These are phyloP conservation scores for Fusarium foetens DNA, from an alignment of 2,329 filamentous ascomycete genomes.

Conservation along the genomic window DNA sequence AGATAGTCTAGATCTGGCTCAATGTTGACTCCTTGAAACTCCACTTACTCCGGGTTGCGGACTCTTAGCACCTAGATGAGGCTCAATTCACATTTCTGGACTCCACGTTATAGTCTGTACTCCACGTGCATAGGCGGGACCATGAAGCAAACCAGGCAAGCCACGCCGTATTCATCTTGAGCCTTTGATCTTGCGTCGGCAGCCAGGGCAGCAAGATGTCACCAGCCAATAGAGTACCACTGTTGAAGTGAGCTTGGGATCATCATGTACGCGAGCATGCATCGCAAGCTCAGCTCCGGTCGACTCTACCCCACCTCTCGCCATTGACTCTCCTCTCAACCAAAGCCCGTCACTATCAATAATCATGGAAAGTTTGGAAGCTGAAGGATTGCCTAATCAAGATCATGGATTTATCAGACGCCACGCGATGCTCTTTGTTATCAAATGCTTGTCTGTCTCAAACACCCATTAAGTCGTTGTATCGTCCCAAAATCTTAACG, in stretches of 20 bases:
- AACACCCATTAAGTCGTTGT: slow-evolving; percentile 20
- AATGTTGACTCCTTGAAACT: slow-evolving; percentile 8
- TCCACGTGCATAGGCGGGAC: slow-evolving; percentile 6
- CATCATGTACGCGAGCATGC: background rate
- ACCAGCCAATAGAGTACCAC: slow-evolving; percentile 1
- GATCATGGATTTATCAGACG: slow-evolving; percentile 35
- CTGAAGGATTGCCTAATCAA: slow-evolving; percentile 18
- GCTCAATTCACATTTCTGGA: slow-evolving; percentile 12
- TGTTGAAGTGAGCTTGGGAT: background rate
- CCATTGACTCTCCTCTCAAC: background rate
- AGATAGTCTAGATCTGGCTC: slow-evolving; percentile 10
- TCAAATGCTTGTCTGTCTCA: slow-evolving; percentile 24
- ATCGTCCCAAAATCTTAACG: slow-evolving; percentile 13
- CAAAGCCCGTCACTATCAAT: background rate
- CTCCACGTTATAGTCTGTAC: slow-evolving; percentile 4
- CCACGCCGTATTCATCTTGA: background rate
- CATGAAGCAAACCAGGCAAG: background rate
- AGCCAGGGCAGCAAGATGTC: background rate
- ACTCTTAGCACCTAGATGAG: slow-evolving; percentile 15
- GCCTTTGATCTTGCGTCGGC: background rate
- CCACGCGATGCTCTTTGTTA: slow-evolving; percentile 29
- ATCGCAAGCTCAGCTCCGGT: slow-evolving; percentile 12
- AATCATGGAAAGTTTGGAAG: slow-evolving; percentile 11
- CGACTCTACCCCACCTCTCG: background rate
- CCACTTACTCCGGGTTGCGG: slow-evolving; percentile 30